A percentile compares a stretch with the other conserved stretches of the same genome.
Evolutionary conservation across 2,329 filamentous ascomycete genomes (phyloP).

Genomic region (Amesomyces nigricolor): DNA sequence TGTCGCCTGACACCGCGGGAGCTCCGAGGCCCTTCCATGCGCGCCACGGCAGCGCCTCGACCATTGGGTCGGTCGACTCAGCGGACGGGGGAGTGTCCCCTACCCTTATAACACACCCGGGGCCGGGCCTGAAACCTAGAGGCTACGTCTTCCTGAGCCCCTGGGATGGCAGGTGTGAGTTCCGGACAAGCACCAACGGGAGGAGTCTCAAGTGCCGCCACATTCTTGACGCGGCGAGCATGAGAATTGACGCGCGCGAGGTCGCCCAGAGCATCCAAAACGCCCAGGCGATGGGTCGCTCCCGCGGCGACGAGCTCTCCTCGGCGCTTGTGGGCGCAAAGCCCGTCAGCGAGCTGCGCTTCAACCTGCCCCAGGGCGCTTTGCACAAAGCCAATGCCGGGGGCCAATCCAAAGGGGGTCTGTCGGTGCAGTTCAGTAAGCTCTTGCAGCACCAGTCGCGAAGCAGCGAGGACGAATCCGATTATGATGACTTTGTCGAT

Average conservation of each 20-base stretch:
- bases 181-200: conserved; percentile 70
- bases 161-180: conserved; percentile 84
- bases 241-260: conserved; percentile 42
- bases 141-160: conserved; percentile 78
- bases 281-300: conserved; percentile 29
- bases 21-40: conserved; percentile 26
- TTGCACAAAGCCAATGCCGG: conserved; percentile 37
- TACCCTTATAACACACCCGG: conserved; percentile 37
- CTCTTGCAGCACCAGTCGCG: conserved; percentile 31
- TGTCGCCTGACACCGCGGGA: conserved; percentile 21
- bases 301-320: conserved; percentile 25
- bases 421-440: conserved; percentile 41
- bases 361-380: conserved; percentile 66
- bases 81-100: conserved; percentile 12
- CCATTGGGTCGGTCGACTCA: conserved; percentile 34
- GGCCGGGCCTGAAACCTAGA: conserved; percentile 46
- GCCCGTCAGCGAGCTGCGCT: conserved; percentile 75
- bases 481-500: conserved; percentile 25
- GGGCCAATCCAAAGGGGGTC: conserved; percentile 23
- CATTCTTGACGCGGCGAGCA: conserved; percentile 46
- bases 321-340: conserved; percentile 35
- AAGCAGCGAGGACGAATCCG: conserved; percentile 29
- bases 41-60: conserved; percentile 31
- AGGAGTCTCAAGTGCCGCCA: conserved; percentile 71
- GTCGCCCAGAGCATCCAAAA: conserved; percentile 31